These are phyloP conservation scores for Pyrrhoderma noxium DNA, from an alignment of 1,284 basidiomycete genomes.

Conservation along the genomic window DNA sequence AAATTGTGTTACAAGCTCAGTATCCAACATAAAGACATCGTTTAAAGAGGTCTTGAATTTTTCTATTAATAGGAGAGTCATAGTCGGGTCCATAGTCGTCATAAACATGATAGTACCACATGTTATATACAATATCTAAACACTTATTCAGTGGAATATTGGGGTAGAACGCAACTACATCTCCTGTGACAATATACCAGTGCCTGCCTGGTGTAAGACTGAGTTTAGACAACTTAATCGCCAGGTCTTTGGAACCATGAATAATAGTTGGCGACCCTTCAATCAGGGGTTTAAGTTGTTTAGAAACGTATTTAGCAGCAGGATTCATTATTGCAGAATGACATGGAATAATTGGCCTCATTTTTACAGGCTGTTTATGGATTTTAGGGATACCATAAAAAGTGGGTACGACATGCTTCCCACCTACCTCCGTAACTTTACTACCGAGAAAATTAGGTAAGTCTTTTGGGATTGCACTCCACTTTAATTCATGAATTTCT, in stretches of 20 bases:
- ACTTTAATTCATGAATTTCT: too few relatives aligned
- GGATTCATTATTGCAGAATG: conserved; percentile 29
- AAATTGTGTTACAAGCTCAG: conserved; percentile 22
- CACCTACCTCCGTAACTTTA: background rate
- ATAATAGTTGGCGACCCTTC: conserved; percentile 24
- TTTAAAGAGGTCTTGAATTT: conserved; percentile 16
- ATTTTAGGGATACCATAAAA: conserved; percentile 33
- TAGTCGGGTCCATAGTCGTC: too few relatives aligned
- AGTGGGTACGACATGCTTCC: conserved; percentile 19
- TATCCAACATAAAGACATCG: conserved; percentile 18
- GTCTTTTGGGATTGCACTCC: background rate
- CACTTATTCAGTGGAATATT: conserved; percentile 22
- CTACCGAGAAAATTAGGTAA: background rate
- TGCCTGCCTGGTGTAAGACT: conserved; percentile 10
- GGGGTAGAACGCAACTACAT: conserved; percentile 30
- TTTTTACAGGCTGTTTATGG: conserved; percentile 29
- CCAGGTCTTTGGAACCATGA: conserved; percentile 28
- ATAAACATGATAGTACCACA: background rate
- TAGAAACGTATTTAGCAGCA: conserved; percentile 27
- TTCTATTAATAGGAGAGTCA: background rate
- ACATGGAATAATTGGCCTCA: conserved; percentile 30
- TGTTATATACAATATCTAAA: conserved; percentile 18
- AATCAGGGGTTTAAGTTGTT: conserved; percentile 30
- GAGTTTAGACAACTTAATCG: conserved; percentile 24
- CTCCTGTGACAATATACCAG: conserved; percentile 25